Percentiles rank a stretch among this genome's conserved stretches.
Evolutionary conservation across 2,329 filamentous ascomycete species (phyloP).

Genomic region (Penicillium sp.): DNA sequence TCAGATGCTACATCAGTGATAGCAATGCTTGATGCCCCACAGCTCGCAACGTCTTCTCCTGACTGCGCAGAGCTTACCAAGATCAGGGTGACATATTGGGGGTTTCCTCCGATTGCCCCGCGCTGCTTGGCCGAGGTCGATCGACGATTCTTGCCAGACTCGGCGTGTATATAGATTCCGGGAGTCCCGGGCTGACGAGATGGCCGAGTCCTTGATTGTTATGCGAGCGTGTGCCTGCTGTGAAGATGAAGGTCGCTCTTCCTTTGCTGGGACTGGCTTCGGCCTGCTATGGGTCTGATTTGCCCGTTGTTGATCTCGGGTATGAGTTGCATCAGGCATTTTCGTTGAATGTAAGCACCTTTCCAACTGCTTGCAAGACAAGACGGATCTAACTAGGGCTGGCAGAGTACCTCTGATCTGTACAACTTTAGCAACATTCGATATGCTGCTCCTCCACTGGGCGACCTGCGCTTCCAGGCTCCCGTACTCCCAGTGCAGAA

Average conservation of each 20-base stretch:
- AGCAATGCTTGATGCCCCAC: background rate
- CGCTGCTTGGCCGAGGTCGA: background rate
- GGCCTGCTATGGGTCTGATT: conserved; percentile 18
- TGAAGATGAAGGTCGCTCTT: conserved; percentile 11
- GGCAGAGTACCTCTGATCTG: conserved; percentile 36
- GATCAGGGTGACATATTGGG: background rate
- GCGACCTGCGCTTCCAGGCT: conserved; percentile 52
- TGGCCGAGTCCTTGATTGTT: background rate
- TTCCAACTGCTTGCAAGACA: background rate
- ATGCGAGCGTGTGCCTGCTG: background rate
- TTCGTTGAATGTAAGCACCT: conserved; percentile 19
- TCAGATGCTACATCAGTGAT: background rate
- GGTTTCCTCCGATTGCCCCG: background rate
- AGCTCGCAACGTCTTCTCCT: background rate
- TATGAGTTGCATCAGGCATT: conserved; percentile 54
- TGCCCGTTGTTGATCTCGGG: conserved; percentile 54
- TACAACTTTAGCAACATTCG: conserved; percentile 61
- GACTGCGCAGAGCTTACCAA: background rate
- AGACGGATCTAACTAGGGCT: background rate
- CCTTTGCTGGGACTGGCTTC: conserved; percentile 17
- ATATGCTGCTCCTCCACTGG: conserved; percentile 56
- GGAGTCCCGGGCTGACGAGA: background rate
- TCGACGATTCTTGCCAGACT: background rate
- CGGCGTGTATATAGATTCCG: conserved; percentile 3
- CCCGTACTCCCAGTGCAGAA: conserved; percentile 48